Base-by-base conservation (phyloP, 1,139 yeast species). In the Debaryomyces singareniensis region DNA sequence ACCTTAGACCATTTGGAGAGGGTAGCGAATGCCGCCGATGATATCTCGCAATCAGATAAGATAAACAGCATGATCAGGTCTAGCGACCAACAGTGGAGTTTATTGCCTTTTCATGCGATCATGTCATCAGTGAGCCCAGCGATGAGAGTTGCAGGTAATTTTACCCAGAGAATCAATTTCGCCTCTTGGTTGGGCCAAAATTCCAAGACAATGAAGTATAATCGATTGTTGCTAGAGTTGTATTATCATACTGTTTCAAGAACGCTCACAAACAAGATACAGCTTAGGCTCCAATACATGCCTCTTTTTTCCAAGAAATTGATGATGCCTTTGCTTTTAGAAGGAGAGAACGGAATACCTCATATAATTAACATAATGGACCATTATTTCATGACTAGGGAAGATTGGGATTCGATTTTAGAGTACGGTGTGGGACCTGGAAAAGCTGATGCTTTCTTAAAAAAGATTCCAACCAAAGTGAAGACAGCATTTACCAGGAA, bases 61-160 rank as follows among this genome's bases (percentile, higher is more conserved):
- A 79, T 89, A 13, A 95, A 87, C 50, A 64, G 76, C 16, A 67
- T 76, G 51, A 89, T 93, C 36, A 82, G 95, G 46, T 83, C 95
- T 25, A 75, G 94, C 28, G 96, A 89, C 45, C 98, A 91, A 55
- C 89, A 85, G 45, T 93, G 99, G 99, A 77, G 93, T 40, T 66
- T 93, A 40, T 71, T 93, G 64, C 99, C 99, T 3, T 71, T 87
- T 44, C 96, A 89, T 57, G 97, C 91, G 0, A 71, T 87, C 3
- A 66, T 84, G 69, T 89, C 97, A 1, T 75, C 95, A 1, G 86
- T 93, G 10, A 64, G 76, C 26, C 98, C 99, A 0, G 68, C 87
- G 1, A 77, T 77, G 28, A 72, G 68, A 39, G 78, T 86, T 12
- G 81, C 87, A 9, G 98, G 98, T 2, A 71, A 67, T 32, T 58